These are phyloP conservation scores for Lycium barbarum DNA, from an alignment of 257 asterid genomes.

Conservation along the genomic window DNA sequence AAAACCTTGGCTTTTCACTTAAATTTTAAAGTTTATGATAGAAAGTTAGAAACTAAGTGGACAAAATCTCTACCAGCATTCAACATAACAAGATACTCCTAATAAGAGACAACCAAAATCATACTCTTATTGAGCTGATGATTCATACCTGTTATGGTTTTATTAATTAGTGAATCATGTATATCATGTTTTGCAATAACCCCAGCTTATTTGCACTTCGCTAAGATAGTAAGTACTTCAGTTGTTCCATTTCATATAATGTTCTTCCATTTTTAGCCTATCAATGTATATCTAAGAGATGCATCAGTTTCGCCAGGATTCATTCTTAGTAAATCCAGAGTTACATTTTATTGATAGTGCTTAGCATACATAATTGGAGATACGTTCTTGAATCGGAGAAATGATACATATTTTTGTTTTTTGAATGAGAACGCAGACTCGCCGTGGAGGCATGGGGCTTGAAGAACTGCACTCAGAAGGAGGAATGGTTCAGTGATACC, in stretches of 20 bases:
- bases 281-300: too few species aligned
- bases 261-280: neutral
- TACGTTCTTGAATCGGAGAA: neutral
- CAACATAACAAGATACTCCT: neutral
- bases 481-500: slow-evolving; percentile 95
- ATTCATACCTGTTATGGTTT: neutral
- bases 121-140: neutral
- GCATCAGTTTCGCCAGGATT: too few species aligned
- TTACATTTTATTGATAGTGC: neutral
- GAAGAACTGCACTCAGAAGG: slow-evolving; percentile 98
- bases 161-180: neutral
- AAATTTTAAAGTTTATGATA: too few species aligned
- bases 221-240: neutral
- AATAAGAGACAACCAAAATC: neutral
- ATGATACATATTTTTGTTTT: neutral
- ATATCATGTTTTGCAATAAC: too few species aligned
- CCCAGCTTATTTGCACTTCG: neutral
- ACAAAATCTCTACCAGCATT: neutral
- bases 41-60: too few species aligned
- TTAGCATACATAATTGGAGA: neutral
- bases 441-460: slow-evolving; percentile 99
- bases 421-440: slow-evolving; percentile 52
- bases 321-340: too few species aligned
- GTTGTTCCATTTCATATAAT: neutral
- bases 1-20: too few species aligned